A percentile compares a stretch with the other conserved stretches of the same genome.
Evolutionary conservation across 225 moss, liverwort and hornwort genomes (phyloP).

Genomic region (Rhytidiadelphus loreus): DNA sequence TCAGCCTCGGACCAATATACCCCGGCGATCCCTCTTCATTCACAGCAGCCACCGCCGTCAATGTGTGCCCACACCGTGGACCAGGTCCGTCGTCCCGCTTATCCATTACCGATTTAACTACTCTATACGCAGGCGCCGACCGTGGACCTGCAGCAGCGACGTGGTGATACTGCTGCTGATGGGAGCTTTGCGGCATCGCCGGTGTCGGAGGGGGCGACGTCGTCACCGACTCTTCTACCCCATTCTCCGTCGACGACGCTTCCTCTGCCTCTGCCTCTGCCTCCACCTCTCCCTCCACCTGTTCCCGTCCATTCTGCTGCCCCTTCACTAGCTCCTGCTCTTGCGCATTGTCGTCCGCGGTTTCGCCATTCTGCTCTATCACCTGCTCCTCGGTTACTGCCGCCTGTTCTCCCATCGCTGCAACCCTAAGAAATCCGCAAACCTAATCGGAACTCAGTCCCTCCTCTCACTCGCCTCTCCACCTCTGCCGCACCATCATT

Average conservation of each 20-base stretch:
- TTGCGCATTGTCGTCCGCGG: background rate
- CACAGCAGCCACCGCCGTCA: constrained; percentile 75
- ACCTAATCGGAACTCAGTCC: constrained; percentile 13
- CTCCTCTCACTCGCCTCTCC: background rate
- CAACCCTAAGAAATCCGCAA: constrained; percentile 10
- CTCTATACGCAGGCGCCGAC: constrained; percentile 60
- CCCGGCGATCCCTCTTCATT: constrained; percentile 70
- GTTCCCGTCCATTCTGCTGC: background rate
- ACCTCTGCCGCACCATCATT: background rate
- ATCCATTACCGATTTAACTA: constrained; percentile 38
- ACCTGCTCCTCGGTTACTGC: background rate
- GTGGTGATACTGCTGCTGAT: constrained; percentile 2
- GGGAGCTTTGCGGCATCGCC: background rate
- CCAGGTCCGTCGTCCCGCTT: constrained; percentile 85
- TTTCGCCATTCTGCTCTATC: background rate
- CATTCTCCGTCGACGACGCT: background rate
- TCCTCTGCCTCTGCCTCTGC: background rate
- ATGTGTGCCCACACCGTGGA: constrained; percentile 74
- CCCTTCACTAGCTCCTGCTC: background rate
- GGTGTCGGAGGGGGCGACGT: background rate
- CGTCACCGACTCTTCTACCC: background rate
- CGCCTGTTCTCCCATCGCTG: constrained; percentile 13
- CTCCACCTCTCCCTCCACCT: background rate
- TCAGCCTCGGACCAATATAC: constrained; percentile 72
- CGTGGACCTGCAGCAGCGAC: constrained; percentile 35